A percentile compares a stretch with the other conserved stretches of the same genome.
phyloP scores from a whole-genome alignment of 2,329 filamentous ascomycete genomes.

The Aureobasidium sp. region DNA sequence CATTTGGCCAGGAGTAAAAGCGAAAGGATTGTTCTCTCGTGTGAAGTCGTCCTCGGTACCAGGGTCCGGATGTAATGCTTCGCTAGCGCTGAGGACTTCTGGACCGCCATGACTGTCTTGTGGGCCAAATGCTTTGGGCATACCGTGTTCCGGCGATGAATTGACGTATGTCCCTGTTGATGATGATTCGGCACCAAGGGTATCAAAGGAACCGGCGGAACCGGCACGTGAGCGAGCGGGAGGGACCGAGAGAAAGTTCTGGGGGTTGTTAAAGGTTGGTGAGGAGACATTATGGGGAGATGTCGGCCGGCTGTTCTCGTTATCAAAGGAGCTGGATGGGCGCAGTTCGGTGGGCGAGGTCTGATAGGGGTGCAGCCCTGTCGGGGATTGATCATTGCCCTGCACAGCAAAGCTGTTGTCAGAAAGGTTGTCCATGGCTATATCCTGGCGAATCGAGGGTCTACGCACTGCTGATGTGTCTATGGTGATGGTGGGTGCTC shows the following conservation, averaged over 20 bases:
- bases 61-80: conserved; percentile 68
- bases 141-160: conserved; percentile 25
- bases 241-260: conserved; percentile 58
- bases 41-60: conserved; percentile 69
- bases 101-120: conserved; percentile 33
- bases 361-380: conserved; percentile 22
- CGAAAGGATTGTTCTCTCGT: conserved; percentile 74
- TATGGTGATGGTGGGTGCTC: conserved; percentile 47
- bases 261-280: conserved; percentile 45
- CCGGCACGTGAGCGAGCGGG: conserved; percentile 56
- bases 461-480: conserved; percentile 44
- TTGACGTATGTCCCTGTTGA: conserved; percentile 56
- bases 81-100: conserved; percentile 55
- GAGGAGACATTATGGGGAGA: conserved; percentile 64
- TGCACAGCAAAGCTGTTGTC: conserved; percentile 5
- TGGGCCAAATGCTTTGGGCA: conserved; percentile 23
- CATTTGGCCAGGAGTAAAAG: conserved; percentile 73
- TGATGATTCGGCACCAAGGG: conserved; percentile 48
- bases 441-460: conserved; percentile 23
- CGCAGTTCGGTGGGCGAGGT: conserved; percentile 42
- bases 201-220: conserved; percentile 62
- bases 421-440: conserved; percentile 2
- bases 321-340: conserved; percentile 56
- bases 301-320: conserved; percentile 53
- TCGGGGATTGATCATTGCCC: conserved; percentile 12